Evolutionary conservation across 495 filamentous ascomycete species (phyloP), one percentile per base, ranked within the genome.

Genomic region (Trichoderma gamsii): DNA sequence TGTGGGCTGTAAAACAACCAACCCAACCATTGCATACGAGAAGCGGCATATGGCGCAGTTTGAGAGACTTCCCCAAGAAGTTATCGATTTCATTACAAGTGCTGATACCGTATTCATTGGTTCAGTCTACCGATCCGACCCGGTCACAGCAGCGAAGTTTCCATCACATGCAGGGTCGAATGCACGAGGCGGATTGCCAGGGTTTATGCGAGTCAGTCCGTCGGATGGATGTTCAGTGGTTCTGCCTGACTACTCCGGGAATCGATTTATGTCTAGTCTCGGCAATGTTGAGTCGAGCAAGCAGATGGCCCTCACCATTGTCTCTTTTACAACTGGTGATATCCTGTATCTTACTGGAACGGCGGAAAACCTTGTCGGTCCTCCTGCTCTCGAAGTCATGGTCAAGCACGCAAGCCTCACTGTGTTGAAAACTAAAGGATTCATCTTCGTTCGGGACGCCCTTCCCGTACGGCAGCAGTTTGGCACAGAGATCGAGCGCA

Each of bases 361-460:
- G 12, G 56, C 56, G 16, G 56, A 61, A 5, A 29, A 61, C 16
- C 56, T 61, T 16, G 56, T 61, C 56, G 56, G 56, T 2, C 56
- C 56, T 6, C 23, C 9, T 13, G 56, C 56, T 4, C 27, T 61
- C 3, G 56, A 12, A 4, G 27, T 61, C 5, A 61, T 61, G 56
- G 23, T 32, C 9, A 27, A 32, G 9, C 56, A 61, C 27, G 56
- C 56, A 27, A 61, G 56, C 56, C 13, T 61, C 11, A 61, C 56
- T 32, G 56, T 61, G 56, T 35, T 61, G 56, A 61, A 61, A 32
- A 61, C 56, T 18, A 61, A 23, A 6, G 56, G 56, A 29, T 61
- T 29, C 25, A 61, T 61, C 8, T 61, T 61, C 29, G 25, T 61
- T 27, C 56, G 56, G 4, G 56, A 61, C n/a, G 56, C 56, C 15